These are phyloP conservation scores for Metschnikowia amazonensis DNA, from an alignment of 805 yeast species.

Conservation along the genomic window DNA sequence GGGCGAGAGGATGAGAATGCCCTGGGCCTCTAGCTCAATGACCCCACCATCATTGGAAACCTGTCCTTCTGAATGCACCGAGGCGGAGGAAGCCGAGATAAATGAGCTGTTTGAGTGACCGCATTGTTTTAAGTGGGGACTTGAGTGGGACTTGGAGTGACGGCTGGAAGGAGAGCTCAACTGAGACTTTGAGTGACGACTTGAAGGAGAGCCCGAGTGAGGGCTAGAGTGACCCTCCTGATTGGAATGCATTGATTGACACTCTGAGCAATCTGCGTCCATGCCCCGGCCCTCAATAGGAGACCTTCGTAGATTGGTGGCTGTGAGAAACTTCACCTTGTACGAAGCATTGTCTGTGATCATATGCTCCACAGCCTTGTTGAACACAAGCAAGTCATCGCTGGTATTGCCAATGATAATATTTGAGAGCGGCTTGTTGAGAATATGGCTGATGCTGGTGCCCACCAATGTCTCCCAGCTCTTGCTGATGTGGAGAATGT, in stretches of 20 bases:
- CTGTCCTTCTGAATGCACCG: slow-evolving; percentile 21
- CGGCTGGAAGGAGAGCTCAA: too few species aligned
- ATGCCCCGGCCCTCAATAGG: neutral
- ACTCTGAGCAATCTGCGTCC: too few species aligned
- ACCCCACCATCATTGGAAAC: slow-evolving; percentile 54
- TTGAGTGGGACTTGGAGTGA: too few species aligned
- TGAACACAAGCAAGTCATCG: slow-evolving; percentile 64
- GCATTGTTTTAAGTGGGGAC: too few species aligned
- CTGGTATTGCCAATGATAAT: slow-evolving; percentile 60
- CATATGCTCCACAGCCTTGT: slow-evolving; percentile 69
- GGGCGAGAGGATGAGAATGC: slow-evolving; percentile 70
- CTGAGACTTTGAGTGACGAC: too few species aligned
- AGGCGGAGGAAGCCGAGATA: neutral
- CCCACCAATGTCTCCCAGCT: slow-evolving; percentile 82
- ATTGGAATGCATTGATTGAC: too few species aligned
- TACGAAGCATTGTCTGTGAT: slow-evolving; percentile 69
- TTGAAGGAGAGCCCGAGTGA: too few species aligned
- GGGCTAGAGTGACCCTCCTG: too few species aligned
- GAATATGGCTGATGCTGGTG: slow-evolving; percentile 51
- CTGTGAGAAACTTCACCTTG: slow-evolving; percentile 66
- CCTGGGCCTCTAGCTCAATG: slow-evolving; percentile 88
- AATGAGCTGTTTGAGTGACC: neutral
- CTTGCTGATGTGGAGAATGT: slow-evolving; percentile 66
- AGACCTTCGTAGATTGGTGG: slow-evolving; percentile 27
- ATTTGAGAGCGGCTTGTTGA: slow-evolving; percentile 53